These are phyloP conservation scores for Psidium guajava DNA, from an alignment of 345 rosid species.

Conservation along the genomic window DNA sequence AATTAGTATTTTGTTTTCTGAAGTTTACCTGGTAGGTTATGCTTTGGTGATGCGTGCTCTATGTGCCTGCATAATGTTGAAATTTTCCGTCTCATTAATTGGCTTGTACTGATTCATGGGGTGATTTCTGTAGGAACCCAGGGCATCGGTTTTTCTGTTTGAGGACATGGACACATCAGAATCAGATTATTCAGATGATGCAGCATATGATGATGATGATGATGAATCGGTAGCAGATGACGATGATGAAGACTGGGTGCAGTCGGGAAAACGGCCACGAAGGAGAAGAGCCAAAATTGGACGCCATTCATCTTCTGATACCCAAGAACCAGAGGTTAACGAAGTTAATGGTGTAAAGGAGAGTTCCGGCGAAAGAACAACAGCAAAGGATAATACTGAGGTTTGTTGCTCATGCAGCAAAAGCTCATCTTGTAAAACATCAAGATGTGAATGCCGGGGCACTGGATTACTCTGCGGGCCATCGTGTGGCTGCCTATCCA, in stretches of 20 bases:
- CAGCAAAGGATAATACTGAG: constrained; percentile 3
- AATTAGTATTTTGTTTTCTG: background rate
- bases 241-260: constrained; percentile 35
- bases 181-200: constrained; percentile 32
- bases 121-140: constrained; percentile 20
- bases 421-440: constrained; percentile 60
- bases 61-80: background rate
- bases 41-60: background rate
- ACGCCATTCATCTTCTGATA: constrained; percentile 14
- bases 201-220: constrained; percentile 43
- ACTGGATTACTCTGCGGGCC: constrained; percentile 51
- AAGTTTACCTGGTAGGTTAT: background rate
- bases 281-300: constrained; percentile 32
- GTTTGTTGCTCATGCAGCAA: constrained; percentile 62
- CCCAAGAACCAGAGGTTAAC: constrained; percentile 11
- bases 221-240: constrained; percentile 1
- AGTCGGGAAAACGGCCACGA: constrained; percentile 21
- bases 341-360: constrained; percentile 4
- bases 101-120: background rate
- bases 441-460: constrained; percentile 70
- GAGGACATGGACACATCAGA: constrained; percentile 93
- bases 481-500: constrained; percentile 53
- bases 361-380: constrained; percentile 17
- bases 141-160: constrained; percentile 30
- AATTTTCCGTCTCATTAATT: background rate